Evolutionary conservation across 768 basidiomycete genomes (phyloP), one percentile per base, ranked within the genome.

Genomic region (Floccularia luteovirens): DNA sequence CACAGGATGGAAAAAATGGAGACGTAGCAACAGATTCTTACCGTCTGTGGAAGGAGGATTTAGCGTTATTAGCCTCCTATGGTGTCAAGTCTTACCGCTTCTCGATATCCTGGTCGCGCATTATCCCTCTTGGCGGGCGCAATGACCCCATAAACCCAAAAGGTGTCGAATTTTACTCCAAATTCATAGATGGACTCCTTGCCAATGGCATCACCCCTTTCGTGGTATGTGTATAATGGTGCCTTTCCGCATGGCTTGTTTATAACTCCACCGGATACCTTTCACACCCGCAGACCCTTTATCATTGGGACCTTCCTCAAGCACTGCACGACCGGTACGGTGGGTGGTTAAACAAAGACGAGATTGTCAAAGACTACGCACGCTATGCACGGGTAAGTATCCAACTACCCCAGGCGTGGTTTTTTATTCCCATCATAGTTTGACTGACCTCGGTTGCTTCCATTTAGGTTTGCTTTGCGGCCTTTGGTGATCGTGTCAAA

Each of bases 271-370:
- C n/a, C n/a, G n/a, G n/a, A n/a, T n/a, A n/a, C n/a, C n/a, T n/a
- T n/a, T n/a, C n/a, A n/a, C n/a, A n/a, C n/a, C n/a, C n/a, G 12
- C 46, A 83, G 78, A 84, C 79, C 0, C 57, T 85, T 34, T 82
- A 82, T 54, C 82, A 81, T 52, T 87, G 83, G 85, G 85, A 89
- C 48, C 65, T 86, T 5, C 86, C 86, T 3, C 79, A 83, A 54
- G 75, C 61, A 1, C 64, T 90, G 31, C 72, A 83, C 25, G 78
- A 86, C 39, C 69, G 79, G 37, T 88, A 88, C 53, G 77, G 76
- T 2, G 84, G 84, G 2, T 88, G 82, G 83, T 60, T 83, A n/a
- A 74, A 76, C 59, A 74, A 71, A 45, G n/a, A n/a, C n/a, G 67
- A 79, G 41, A 72, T 84, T 37, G 60, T 81, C 11, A 57, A 68